A percentile compares a stretch with the other conserved stretches of the same genome.
Conservation (phyloP, 2,329 filamentous ascomycete genomes). For the Aureobasidium sp. region DNA sequence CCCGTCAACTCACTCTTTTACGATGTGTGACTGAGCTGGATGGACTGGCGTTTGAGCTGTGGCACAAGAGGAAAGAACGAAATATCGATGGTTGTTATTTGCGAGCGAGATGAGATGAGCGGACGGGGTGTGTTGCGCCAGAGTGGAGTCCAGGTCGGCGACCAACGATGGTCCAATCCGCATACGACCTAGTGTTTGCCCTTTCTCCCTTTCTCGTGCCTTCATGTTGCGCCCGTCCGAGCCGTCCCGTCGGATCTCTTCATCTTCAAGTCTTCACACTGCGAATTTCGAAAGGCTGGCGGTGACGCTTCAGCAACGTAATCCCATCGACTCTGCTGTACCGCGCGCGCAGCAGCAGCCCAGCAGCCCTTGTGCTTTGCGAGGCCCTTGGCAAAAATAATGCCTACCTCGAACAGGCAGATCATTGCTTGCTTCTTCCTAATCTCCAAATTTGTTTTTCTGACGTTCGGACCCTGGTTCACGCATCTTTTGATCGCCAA, state of each 20-base stretch:
- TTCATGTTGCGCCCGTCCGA: conserved; percentile 1
- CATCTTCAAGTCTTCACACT: conserved; percentile 11
- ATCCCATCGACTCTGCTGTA: conserved; percentile 11
- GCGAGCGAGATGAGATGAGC: conserved; percentile 1
- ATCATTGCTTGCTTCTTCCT: conserved; percentile 29
- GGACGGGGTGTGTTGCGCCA: conserved; percentile 6
- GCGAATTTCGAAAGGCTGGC: not conserved
- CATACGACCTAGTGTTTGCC: conserved; percentile 12
- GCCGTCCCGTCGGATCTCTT: conserved; percentile 11
- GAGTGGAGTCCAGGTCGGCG: conserved; percentile 12
- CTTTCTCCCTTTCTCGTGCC: conserved; percentile 5
- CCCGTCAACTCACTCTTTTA: not conserved
- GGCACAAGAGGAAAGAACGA: not conserved
- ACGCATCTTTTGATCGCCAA: conserved; percentile 46
- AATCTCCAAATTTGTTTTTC: conserved; percentile 30
- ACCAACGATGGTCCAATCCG: conserved; percentile 3
- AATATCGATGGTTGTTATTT: not conserved
- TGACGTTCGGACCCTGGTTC: conserved; percentile 45
- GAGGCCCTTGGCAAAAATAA: conserved; percentile 8
- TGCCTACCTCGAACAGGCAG: conserved; percentile 2
- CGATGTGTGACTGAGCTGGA: not conserved
- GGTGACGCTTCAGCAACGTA: conserved; percentile 14
- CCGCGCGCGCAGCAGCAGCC: not conserved
- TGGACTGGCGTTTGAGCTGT: not conserved
- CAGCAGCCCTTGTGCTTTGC: not conserved